Conservation (phyloP, 2,329 filamentous ascomycete genomes). For the Parasarocladium wereldwijsianum region DNA sequence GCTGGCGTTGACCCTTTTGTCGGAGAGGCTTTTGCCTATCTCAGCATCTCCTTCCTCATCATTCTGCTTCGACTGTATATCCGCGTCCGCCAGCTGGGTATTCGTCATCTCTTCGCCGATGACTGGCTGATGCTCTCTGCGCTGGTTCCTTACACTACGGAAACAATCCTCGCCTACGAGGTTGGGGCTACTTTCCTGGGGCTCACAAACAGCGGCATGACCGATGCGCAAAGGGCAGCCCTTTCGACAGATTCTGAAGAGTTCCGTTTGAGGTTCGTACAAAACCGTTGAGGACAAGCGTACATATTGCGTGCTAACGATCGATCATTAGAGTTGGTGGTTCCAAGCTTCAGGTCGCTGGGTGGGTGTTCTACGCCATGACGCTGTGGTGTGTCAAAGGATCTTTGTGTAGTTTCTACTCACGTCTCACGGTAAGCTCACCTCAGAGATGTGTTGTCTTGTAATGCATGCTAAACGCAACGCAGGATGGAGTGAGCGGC, state of each 20-base stretch:
- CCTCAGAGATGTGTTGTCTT: constrained; percentile 5
- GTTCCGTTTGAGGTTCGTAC: constrained; percentile 16
- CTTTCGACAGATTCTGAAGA: constrained; percentile 26
- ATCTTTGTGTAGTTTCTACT: constrained; percentile 39
- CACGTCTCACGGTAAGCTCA: constrained; percentile 7
- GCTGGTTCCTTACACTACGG: constrained; percentile 29
- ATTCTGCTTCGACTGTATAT: constrained; percentile 1
- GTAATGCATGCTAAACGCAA: background rate
- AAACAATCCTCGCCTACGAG: constrained; percentile 31
- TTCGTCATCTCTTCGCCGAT: constrained; percentile 2
- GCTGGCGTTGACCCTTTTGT: background rate
- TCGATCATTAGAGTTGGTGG: constrained; percentile 30
- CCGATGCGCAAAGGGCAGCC: constrained; percentile 25
- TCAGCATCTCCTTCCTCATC: constrained; percentile 1
- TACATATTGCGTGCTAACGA: constrained; percentile 26
- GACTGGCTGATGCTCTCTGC: constrained; percentile 5
- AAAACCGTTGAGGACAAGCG: too few species aligned
- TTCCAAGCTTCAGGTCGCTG: constrained; percentile 36
- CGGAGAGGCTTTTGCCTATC: constrained; percentile 4
- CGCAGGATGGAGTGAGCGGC: constrained; percentile 12
- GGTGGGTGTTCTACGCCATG: constrained; percentile 33
- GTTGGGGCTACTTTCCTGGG: constrained; percentile 28
- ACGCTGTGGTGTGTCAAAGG: constrained; percentile 38
- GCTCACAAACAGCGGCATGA: constrained; percentile 39
- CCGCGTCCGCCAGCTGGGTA: background rate